Evolutionary conservation across 352 stramenopile genomes (phyloP).

Genomic region (Globisporangium lucens): DNA sequence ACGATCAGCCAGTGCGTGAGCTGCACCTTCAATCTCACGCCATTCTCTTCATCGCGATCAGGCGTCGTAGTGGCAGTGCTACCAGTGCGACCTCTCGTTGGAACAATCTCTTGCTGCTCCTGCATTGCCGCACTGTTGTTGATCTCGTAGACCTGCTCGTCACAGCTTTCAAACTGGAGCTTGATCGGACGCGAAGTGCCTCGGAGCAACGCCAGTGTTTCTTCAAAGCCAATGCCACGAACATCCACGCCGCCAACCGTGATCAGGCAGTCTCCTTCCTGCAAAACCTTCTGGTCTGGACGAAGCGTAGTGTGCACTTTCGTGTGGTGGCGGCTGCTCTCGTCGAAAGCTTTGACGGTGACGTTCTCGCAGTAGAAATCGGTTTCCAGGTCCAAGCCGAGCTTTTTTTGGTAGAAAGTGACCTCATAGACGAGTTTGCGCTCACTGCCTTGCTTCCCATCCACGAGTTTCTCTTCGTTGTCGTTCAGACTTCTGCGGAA

Average conservation of each 20-base stretch:
- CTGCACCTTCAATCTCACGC: slow-evolving; percentile 60
- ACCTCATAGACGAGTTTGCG: slow-evolving; percentile 79
- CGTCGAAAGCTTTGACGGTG: slow-evolving; percentile 77
- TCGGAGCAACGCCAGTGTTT: slow-evolving; percentile 75
- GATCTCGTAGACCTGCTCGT: slow-evolving; percentile 54
- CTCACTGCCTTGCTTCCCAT: slow-evolving; percentile 23
- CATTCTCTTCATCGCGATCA: slow-evolving; percentile 31
- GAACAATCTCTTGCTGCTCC: slow-evolving; percentile 10
- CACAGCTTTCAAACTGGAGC: slow-evolving; percentile 78
- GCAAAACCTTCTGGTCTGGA: slow-evolving; percentile 55
- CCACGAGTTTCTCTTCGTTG: slow-evolving; percentile 40
- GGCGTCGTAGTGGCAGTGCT: slow-evolving; percentile 7
- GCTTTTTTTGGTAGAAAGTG: slow-evolving; percentile 76
- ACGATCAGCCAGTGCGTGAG: slow-evolving; percentile 86
- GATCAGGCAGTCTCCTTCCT: slow-evolving; percentile 77
- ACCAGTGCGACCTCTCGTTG: not conserved
- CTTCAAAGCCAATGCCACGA: slow-evolving; percentile 80
- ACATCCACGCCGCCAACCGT: slow-evolving; percentile 78
- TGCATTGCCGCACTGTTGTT: not conserved
- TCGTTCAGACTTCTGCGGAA: slow-evolving; percentile 68
- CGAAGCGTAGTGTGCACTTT: slow-evolving; percentile 59
- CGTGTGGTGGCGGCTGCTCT: slow-evolving; percentile 39
- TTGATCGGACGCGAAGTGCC: slow-evolving; percentile 67
- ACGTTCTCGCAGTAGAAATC: slow-evolving; percentile 90
- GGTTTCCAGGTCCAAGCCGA: slow-evolving; percentile 84